A percentile compares a stretch with the other conserved stretches of the same genome.
Evolutionary conservation across 2,329 filamentous ascomycete species (phyloP).

Genomic region (Calonectria leucothoes): DNA sequence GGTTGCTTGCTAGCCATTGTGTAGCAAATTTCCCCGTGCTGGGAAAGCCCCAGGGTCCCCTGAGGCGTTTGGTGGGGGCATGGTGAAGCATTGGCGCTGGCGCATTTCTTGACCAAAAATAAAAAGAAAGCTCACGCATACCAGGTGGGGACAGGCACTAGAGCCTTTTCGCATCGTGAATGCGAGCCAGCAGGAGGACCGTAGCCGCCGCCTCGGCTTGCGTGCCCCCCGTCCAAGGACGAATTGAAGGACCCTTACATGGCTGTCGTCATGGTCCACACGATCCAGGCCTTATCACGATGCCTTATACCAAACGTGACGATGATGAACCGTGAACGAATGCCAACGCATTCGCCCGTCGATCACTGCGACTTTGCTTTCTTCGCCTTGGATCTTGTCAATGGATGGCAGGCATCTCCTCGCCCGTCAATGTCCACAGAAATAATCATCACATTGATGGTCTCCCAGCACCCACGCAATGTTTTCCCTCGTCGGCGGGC

Average conservation of each 20-base stretch:
- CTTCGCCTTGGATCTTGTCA: constrained; percentile 23
- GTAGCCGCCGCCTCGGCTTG: background rate
- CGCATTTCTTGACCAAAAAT: constrained; percentile 4
- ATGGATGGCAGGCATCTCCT: constrained; percentile 12
- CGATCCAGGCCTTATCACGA: background rate
- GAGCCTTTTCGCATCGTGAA: constrained; percentile 11
- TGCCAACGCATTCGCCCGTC: constrained; percentile 30
- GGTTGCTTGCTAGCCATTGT: background rate
- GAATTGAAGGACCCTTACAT: constrained; percentile 19
- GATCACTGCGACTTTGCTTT: constrained; percentile 16
- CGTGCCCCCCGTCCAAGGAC: constrained; percentile 1
- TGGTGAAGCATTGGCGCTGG: constrained; percentile 37
- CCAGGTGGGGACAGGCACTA: constrained; percentile 1
- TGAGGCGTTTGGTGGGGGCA: constrained; percentile 23
- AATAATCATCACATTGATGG: background rate
- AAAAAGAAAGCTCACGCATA: constrained; percentile 4
- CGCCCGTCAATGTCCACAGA: background rate
- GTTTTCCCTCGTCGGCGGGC: background rate
- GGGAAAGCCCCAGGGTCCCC: background rate
- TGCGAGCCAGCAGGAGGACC: constrained; percentile 1
- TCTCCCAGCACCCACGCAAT: background rate
- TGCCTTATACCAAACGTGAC: background rate
- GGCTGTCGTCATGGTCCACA: constrained; percentile 19
- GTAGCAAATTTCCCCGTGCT: constrained; percentile 25
- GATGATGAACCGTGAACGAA: constrained; percentile 27